Conservation (phyloP, 2,329 filamentous ascomycete genomes). For the Aspergillus intermedius region DNA sequence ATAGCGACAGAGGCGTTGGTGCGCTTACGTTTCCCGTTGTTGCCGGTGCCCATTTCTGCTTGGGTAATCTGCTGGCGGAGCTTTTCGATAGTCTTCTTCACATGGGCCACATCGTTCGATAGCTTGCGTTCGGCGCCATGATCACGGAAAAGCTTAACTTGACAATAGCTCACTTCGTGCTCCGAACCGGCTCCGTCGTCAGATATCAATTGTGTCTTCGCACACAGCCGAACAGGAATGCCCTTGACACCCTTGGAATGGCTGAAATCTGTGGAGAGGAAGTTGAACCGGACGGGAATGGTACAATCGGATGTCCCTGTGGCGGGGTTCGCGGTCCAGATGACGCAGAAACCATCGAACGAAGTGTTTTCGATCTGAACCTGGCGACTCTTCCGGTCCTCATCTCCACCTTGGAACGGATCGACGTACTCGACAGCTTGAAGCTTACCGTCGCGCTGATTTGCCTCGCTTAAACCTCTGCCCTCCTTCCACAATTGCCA, state of each 20-base stretch:
- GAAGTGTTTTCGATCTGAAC: slow-evolving; percentile 69
- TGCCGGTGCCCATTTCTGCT: slow-evolving; percentile 54
- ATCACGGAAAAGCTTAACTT: slow-evolving; percentile 93
- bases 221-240: slow-evolving; percentile 85
- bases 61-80: slow-evolving; percentile 89
- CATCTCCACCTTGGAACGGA: slow-evolving; percentile 49
- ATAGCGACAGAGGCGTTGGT: slow-evolving; percentile 46
- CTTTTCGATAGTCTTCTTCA: slow-evolving; percentile 96
- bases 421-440: slow-evolving; percentile 94
- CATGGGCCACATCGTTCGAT: slow-evolving; percentile 87
- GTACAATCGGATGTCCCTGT: slow-evolving; percentile 69
- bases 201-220: slow-evolving; percentile 70
- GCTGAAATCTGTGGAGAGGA: slow-evolving; percentile 95
- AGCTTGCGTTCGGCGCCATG: slow-evolving; percentile 93
- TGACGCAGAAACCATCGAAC: slow-evolving; percentile 89
- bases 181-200: slow-evolving; percentile 34
- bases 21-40: slow-evolving; percentile 56
- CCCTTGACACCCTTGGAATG: slow-evolving; percentile 98
- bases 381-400: slow-evolving; percentile 53
- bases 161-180: slow-evolving; percentile 71
- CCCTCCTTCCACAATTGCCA: slow-evolving; percentile 97
- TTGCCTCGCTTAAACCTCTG: slow-evolving; percentile 88
- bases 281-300: slow-evolving; percentile 93
- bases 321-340: slow-evolving; percentile 66
- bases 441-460: slow-evolving; percentile 84